A percentile compares a stretch with the other conserved stretches of the same genome.
Evolutionary conservation across 2,329 filamentous ascomycete genomes (phyloP).

Genomic region (Clarireedia paspali): DNA sequence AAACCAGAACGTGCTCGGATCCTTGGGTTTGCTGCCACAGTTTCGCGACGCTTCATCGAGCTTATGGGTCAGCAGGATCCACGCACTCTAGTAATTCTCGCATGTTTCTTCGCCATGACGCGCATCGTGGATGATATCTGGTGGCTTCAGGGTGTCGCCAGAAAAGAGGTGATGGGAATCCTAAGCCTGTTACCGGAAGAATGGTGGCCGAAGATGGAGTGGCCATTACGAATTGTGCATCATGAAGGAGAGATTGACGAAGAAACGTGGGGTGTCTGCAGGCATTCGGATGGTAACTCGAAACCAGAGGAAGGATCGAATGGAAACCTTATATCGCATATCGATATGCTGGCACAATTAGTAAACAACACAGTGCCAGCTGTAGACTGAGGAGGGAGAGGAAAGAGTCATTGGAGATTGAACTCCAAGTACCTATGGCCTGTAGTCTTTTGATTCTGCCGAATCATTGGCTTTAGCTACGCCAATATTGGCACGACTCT

Average conservation of each 20-base stretch:
- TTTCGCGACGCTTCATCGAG: slow-evolving; percentile 53
- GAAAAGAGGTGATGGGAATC: slow-evolving; percentile 54
- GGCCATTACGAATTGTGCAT: slow-evolving; percentile 25
- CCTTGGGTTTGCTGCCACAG: slow-evolving; percentile 56
- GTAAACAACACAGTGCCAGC: slow-evolving; percentile 19
- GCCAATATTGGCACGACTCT: too few species aligned
- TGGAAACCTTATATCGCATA: slow-evolving; percentile 17
- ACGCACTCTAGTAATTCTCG: slow-evolving; percentile 23
- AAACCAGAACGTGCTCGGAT: slow-evolving; percentile 51
- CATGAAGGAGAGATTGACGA: slow-evolving; percentile 24
- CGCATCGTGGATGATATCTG: slow-evolving; percentile 36
- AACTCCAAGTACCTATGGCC: too few species aligned
- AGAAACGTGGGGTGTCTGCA: slow-evolving; percentile 22
- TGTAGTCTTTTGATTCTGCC: too few species aligned
- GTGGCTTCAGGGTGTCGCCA: slow-evolving; percentile 63
- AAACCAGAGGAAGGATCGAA: slow-evolving; percentile 12
- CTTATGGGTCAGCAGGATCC: slow-evolving; percentile 49
- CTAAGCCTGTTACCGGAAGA: slow-evolving; percentile 21
- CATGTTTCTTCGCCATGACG: slow-evolving; percentile 28
- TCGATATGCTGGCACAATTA: slow-evolving; percentile 22
- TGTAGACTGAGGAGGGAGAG: slow-evolving; percentile 16
- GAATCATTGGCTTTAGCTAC: too few species aligned
- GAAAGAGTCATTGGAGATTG: neutral
- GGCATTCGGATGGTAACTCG: slow-evolving; percentile 7
- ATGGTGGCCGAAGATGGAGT: slow-evolving; percentile 29